Percentiles rank a stretch among this genome's conserved stretches.
Evolutionary conservation across 805 yeast genomes (phyloP).

Genomic region (Saccharomyces kudriavzevii): DNA sequence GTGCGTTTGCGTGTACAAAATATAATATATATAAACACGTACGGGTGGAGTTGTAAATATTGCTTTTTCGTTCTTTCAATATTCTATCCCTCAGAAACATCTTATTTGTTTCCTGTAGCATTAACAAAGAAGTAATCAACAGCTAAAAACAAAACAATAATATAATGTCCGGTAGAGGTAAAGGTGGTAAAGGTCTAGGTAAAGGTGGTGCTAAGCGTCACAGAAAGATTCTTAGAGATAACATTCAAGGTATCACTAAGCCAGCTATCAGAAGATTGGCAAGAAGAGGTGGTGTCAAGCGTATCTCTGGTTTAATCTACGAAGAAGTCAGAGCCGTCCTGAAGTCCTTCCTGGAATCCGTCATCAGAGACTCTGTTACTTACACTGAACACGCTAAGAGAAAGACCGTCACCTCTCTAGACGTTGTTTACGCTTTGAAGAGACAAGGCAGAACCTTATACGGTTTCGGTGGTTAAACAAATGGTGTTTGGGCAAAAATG

Average conservation of each 20-base stretch:
- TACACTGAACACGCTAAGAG: slow-evolving; percentile 99
- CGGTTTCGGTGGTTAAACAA: slow-evolving; percentile 95
- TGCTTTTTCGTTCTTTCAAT: neutral
- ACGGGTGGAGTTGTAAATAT: neutral
- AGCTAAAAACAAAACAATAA: slow-evolving; percentile 1
- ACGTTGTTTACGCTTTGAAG: slow-evolving; percentile 97
- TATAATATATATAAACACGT: neutral
- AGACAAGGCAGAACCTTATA: slow-evolving; percentile 99
- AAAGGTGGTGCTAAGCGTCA: slow-evolving; percentile 99
- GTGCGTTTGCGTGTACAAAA: neutral
- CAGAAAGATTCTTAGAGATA: slow-evolving; percentile 98
- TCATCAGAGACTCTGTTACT: slow-evolving; percentile 97
- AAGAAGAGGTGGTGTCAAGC: slow-evolving; percentile 99
- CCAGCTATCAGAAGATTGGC: slow-evolving; percentile 99
- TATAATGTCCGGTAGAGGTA: slow-evolving; percentile 95
- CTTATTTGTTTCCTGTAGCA: neutral
- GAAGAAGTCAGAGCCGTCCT: slow-evolving; percentile 97
- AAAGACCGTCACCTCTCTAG: slow-evolving; percentile 97
- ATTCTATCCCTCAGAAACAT: no score
- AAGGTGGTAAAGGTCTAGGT: slow-evolving; percentile 99
- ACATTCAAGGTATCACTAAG: slow-evolving; percentile 98
- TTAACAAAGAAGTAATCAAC: slow-evolving; percentile 3
- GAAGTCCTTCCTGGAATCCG: slow-evolving; percentile 90
- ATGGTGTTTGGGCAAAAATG: neutral
- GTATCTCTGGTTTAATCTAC: slow-evolving; percentile 96